Evolutionary conservation across 306 rosid genomes (phyloP), one percentile per base, ranked within the genome.

Genomic region (Rosa chinensis): DNA sequence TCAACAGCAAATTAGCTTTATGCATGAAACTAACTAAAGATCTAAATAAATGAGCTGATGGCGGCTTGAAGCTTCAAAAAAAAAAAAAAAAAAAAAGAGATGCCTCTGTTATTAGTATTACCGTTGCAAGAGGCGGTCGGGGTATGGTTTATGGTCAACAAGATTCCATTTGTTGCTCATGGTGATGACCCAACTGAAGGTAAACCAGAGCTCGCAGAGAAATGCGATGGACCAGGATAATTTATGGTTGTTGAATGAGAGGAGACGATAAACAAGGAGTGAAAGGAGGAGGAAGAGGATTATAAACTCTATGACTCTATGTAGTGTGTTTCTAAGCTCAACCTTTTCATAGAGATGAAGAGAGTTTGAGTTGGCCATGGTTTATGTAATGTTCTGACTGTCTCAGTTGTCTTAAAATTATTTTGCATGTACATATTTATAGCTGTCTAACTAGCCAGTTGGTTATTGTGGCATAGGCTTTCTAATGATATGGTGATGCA

Each of bases 181-280:
- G 32, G 5, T 25, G 45, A 71, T 40, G 16, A 44, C 44, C 78
- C 80, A 83, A 59, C 12, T 37, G 73, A 83, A 44, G 42, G 86
- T 79, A 20, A 79, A 79, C 70, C 78, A 83, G 43, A 83, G 73
- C 70, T 83, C 86, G 9, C 83, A 83, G 3, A 79, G 73, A 62
- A 74, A 70, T 13, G 83, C 83, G 5, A 79, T 45, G 49, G 63
- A 32, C 83, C 83, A 79, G 45, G 53, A 8, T 28, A 64, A 69
- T 61, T 63, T 70, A 35, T 32, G 74, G 37, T 63, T 53, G 10
- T 45, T 49, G 44, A 82, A 50, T 50, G 58, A 69, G 70, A 74
- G 18, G 50, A 83, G 56, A 21, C 86, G 77, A 61, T 79, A 76
- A 32, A 37, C 25, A 7, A 64, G 77, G 42, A 79, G 77, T n/a